phyloP scores from a whole-genome alignment of 1,139 yeast genomes.

The Hansenula lynferdii region DNA sequence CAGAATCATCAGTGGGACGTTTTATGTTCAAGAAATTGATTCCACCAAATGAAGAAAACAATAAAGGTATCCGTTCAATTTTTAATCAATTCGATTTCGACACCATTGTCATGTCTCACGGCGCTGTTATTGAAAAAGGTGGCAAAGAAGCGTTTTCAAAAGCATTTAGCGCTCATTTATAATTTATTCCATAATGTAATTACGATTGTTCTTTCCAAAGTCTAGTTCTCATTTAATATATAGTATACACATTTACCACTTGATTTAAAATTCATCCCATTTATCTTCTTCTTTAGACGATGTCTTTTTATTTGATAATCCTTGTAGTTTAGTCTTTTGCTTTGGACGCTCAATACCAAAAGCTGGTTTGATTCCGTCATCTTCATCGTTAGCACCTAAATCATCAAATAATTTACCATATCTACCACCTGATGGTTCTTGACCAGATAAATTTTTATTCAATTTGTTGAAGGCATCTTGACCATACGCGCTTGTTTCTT shows the following conservation, averaged over 20 bases:
- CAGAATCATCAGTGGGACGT: constrained; percentile 34
- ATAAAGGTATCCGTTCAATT: constrained; percentile 32
- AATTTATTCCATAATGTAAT: no score
- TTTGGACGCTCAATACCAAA: constrained; percentile 66
- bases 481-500: constrained; percentile 77
- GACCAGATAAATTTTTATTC: constrained; percentile 36
- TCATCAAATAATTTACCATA: constrained; percentile 51
- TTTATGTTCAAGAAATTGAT: constrained; percentile 27
- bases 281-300: constrained; percentile 37
- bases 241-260: neutral
- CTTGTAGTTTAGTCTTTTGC: constrained; percentile 51
- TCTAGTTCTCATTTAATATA: neutral
- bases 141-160: constrained; percentile 30
- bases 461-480: constrained; percentile 60
- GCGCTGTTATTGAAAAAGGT: constrained; percentile 43
- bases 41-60: constrained; percentile 11
- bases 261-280: constrained; percentile 37
- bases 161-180: constrained; percentile 10
- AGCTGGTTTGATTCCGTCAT: constrained; percentile 50
- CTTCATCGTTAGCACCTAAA: constrained; percentile 27
- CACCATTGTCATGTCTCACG: constrained; percentile 53
- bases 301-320: constrained; percentile 36
- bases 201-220: neutral
- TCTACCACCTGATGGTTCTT: constrained; percentile 35
- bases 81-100: constrained; percentile 40